A percentile compares a stretch with the other conserved stretches of the same genome.
phyloP scores from a whole-genome alignment of 1,284 basidiomycete genomes.

The Microbotryomycetes sp. region DNA sequence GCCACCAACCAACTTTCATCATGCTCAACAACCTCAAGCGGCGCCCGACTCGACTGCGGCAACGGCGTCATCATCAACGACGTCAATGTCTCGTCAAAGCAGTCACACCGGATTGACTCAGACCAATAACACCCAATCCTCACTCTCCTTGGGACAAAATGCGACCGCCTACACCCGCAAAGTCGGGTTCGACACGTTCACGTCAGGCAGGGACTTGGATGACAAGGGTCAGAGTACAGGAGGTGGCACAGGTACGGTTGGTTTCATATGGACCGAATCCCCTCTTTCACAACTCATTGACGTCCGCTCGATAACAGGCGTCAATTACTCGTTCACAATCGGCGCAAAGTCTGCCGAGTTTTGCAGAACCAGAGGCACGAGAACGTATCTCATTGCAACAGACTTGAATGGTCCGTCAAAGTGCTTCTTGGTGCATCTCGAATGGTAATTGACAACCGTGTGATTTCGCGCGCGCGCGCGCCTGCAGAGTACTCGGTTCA shows the following conservation, averaged over 20 bases:
- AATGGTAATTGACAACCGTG: no score
- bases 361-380: conserved; percentile 64
- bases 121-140: not conserved
- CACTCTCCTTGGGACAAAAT: not conserved
- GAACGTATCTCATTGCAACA: conserved; percentile 84
- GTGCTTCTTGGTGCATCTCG: no score
- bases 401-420: conserved; percentile 55
- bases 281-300: not conserved
- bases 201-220: conserved; percentile 36
- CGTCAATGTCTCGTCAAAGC: not conserved
- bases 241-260: conserved; percentile 43
- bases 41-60: not conserved
- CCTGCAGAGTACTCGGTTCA: conserved; percentile 63
- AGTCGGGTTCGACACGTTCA: conserved; percentile 78
- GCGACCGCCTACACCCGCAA: conserved; percentile 57
- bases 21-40: not conserved
- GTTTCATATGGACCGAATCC: not conserved
- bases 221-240: conserved; percentile 47
- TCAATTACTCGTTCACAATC: conserved; percentile 41
- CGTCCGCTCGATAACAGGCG: conserved; percentile 1
- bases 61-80: no score
- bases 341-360: conserved; percentile 80
- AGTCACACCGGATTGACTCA: no score
- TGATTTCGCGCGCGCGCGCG: no score
- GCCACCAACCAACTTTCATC: not conserved